Conservation (phyloP, 352 stramenopile genomes). For the Globisporangium cystogenes region DNA sequence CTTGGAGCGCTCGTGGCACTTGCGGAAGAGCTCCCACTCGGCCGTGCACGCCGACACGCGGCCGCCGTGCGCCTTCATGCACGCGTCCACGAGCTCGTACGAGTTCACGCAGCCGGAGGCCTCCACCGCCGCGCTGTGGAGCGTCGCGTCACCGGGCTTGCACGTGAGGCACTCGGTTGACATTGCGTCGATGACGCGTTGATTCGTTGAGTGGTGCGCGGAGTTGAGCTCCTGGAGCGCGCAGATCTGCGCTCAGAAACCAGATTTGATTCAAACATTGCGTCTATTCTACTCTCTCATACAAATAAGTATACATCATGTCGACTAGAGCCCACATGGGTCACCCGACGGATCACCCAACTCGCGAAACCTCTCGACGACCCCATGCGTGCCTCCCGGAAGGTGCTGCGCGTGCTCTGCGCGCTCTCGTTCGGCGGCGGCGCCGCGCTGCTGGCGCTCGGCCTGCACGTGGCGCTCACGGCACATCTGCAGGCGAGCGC, state of each 20-base stretch:
- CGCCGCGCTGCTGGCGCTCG: constrained; percentile 40
- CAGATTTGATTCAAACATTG: background rate
- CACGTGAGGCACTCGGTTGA: constrained; percentile 67
- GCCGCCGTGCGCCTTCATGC: constrained; percentile 76
- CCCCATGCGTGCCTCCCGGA: constrained; percentile 58
- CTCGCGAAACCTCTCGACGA: background rate
- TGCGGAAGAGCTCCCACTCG: constrained; percentile 71
- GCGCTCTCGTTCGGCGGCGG: constrained; percentile 49
- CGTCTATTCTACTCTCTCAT: background rate
- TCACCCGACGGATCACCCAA: background rate
- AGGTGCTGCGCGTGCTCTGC: constrained; percentile 52
- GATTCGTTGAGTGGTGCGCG: background rate
- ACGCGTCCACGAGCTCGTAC: constrained; percentile 70
- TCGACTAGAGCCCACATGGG: background rate
- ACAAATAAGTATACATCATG: background rate
- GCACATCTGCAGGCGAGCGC: constrained; percentile 47
- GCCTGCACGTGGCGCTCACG: constrained; percentile 42
- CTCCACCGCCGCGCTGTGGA: constrained; percentile 59
- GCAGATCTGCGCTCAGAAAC: background rate
- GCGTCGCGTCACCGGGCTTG: constrained; percentile 60
- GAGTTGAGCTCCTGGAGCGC: background rate
- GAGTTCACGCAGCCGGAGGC: constrained; percentile 61
- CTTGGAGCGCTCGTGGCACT: constrained; percentile 66
- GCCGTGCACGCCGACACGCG: constrained; percentile 69
- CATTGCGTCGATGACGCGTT: constrained; percentile 24